phyloP scores from a whole-genome alignment of 1,139 yeast species.

The Hansenula sp. region DNA sequence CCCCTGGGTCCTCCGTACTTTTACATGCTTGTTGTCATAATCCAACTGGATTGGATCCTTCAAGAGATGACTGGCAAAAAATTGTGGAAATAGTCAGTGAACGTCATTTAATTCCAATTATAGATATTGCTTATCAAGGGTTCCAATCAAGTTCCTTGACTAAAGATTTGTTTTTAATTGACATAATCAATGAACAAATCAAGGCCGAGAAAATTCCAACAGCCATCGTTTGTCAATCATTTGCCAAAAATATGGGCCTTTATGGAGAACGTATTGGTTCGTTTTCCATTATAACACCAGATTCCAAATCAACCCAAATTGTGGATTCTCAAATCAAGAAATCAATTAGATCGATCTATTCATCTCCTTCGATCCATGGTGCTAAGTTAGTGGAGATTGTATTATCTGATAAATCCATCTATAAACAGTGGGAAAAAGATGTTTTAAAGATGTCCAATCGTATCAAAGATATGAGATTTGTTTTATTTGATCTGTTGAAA shows the following conservation, averaged over 20 bases:
- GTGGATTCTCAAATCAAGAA: constrained; percentile 71
- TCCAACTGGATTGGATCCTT: constrained; percentile 93
- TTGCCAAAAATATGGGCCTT: constrained; percentile 95
- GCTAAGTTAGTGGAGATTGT: constrained; percentile 82
- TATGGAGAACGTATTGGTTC: constrained; percentile 96
- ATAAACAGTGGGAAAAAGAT: constrained; percentile 73
- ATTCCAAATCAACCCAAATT: constrained; percentile 30
- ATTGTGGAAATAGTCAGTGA: constrained; percentile 58
- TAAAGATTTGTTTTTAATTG: constrained; percentile 46
- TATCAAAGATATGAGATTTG: constrained; percentile 65
- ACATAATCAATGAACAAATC: constrained; percentile 29
- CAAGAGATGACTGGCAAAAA: constrained; percentile 71
- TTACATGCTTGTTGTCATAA: constrained; percentile 96
- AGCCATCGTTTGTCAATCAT: constrained; percentile 86
- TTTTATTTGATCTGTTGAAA: constrained; percentile 48
- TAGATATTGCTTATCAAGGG: constrained; percentile 95
- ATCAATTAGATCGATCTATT: constrained; percentile 81
- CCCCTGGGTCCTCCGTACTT: constrained; percentile 59
- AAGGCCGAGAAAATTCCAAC: constrained; percentile 18
- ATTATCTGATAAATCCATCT: constrained; percentile 57
- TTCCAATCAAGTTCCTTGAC: constrained; percentile 71
- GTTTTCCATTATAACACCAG: constrained; percentile 41
- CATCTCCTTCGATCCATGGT: constrained; percentile 95
- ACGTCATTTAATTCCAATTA: constrained; percentile 62
- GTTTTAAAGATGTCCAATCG: constrained; percentile 75